These are phyloP conservation scores for Colletotrichum sp. DNA, from an alignment of 2,329 filamentous ascomycete species.

Conservation along the genomic window DNA sequence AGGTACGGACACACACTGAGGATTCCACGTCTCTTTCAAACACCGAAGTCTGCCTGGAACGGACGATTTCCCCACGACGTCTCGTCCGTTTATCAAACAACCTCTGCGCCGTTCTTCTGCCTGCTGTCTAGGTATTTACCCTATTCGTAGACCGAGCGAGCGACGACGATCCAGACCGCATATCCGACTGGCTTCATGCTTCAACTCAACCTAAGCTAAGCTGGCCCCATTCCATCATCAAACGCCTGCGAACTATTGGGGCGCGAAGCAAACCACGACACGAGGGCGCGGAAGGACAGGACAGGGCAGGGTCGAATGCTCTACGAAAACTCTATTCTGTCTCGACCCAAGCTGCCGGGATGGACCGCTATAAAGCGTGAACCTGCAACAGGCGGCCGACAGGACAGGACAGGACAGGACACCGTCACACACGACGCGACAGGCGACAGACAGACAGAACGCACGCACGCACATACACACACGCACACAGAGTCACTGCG, in stretches of 20 bases:
- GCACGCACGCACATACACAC: not conserved
- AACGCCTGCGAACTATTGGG: not conserved
- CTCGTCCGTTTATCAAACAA: not conserved
- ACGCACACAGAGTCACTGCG: not conserved
- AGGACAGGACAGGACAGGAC: not conserved
- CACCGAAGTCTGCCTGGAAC: not conserved
- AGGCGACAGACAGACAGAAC: not conserved
- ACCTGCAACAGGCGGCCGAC: not conserved
- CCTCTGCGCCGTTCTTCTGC: not conserved
- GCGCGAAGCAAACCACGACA: not conserved
- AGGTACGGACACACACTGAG: not conserved
- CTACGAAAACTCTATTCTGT: not conserved
- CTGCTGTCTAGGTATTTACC: not conserved
- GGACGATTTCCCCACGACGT: not conserved
- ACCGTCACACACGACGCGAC: not conserved
- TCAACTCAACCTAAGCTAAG: not conserved
- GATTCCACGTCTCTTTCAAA: not conserved
- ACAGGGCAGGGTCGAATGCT: not conserved
- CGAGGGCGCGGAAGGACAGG: not conserved
- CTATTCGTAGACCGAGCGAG: not conserved
- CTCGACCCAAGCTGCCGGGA: slow-evolving; percentile 15
- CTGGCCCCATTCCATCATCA: not conserved
- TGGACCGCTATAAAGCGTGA: not conserved
- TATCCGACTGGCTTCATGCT: not conserved
- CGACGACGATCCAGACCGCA: not conserved